Base-by-base conservation (phyloP, 148 eudicot genomes). In the Heliamphora exappendiculata region DNA sequence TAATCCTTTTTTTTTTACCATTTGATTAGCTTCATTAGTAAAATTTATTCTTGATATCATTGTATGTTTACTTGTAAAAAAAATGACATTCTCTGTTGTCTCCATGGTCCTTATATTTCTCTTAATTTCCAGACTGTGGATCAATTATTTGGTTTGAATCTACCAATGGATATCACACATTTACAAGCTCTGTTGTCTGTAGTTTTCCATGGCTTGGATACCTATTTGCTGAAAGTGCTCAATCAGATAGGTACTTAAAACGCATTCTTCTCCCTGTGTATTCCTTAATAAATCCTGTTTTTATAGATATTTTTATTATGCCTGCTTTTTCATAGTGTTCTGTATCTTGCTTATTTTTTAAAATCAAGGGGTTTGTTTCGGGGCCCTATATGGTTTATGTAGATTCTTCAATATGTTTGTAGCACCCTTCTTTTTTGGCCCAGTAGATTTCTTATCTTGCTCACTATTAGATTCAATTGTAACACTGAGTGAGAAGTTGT, bases 141-240 rank as follows among this genome's bases (percentile, higher is more conserved):
- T 80, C 98, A 91, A 74, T 86, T 94, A 75, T 94, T 94, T 69
- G 86, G 88, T 68, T 81, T 92, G 88, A 90, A 81, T 36, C 93
- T 94, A 81, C 97, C 98, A 16, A 70, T 91, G 88, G 92, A 88
- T 81, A 87, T 90, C 78, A 85, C 95, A 42, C 98, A 94, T 82
- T 80, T 94, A 64, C 97, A 90, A 79, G 98, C 97, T 75, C 78
- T 94, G 72, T 88, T 94, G n/a, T 94, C 98, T n/a, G 78, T 91
- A 71, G 74, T 92, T 69, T 86, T 90, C 81, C 97, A 94, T 82
- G 86, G 92, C 82, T 80, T 94, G 86, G 97, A 94, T 70, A 75
- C 90, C 81, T 94, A 91, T 87, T 67, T 89, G 84, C 75, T 70
- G 42, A 91, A 86, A 78, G 74, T 89, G 71, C 82, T 76, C 78